A percentile compares a stretch with the other conserved stretches of the same genome.
Evolutionary conservation across 2,329 filamentous ascomycete genomes (phyloP).

Genomic region (Aureobasidium sp.): DNA sequence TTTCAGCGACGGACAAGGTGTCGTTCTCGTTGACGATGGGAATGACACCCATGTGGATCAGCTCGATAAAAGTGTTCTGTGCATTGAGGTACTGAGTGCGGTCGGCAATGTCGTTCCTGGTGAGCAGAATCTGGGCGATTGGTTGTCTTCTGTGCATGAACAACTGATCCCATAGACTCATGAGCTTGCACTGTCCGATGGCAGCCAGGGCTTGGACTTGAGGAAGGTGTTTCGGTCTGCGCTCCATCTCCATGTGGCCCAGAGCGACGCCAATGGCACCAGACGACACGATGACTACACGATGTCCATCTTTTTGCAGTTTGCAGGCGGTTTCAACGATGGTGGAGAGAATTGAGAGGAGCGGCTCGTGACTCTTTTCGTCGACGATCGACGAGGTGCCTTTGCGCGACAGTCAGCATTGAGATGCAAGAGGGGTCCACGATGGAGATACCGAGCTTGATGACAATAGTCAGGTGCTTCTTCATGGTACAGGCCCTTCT

Average conservation of each 20-base stretch:
- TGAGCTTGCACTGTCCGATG: slow-evolving; percentile 90
- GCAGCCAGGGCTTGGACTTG: slow-evolving; percentile 89
- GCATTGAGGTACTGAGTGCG: slow-evolving; percentile 93
- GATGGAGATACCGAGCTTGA: slow-evolving; percentile 65
- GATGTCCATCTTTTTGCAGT: slow-evolving; percentile 82
- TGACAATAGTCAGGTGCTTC: slow-evolving; percentile 69
- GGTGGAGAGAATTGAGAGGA: slow-evolving; percentile 80
- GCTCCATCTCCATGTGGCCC: slow-evolving; percentile 79
- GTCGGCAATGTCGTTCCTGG: slow-evolving; percentile 93
- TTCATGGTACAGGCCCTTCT: slow-evolving; percentile 46
- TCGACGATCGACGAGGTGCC: slow-evolving; percentile 99
- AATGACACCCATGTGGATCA: slow-evolving; percentile 91
- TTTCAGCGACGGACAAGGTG: slow-evolving; percentile 91
- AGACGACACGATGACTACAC: slow-evolving; percentile 92
- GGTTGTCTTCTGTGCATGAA: slow-evolving; percentile 85
- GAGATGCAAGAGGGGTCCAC: background rate
- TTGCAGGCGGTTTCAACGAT: slow-evolving; percentile 92
- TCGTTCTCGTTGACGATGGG: slow-evolving; percentile 99
- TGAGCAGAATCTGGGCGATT: slow-evolving; percentile 89
- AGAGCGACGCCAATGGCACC: slow-evolving; percentile 94
- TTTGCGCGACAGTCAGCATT: slow-evolving; percentile 34
- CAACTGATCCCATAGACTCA: slow-evolving; percentile 90
- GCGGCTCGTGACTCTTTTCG: slow-evolving; percentile 87
- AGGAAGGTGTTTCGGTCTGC: slow-evolving; percentile 82
- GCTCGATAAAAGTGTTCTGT: slow-evolving; percentile 85